phyloP scores from a whole-genome alignment of 768 basidiomycete genomes.

The Boletus bicolor region DNA sequence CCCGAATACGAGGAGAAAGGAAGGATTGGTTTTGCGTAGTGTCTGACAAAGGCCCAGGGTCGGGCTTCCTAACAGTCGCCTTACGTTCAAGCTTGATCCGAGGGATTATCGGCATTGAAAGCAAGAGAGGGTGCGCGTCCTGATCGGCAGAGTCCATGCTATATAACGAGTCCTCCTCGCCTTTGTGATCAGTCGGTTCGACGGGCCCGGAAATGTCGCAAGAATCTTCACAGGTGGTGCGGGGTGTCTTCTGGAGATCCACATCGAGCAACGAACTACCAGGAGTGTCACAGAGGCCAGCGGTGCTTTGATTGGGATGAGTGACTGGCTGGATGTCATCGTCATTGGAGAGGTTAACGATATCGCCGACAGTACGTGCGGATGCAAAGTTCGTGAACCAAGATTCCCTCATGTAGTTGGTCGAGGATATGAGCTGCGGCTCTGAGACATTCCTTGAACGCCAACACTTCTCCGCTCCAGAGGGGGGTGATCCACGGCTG shows the following conservation, averaged over 20 bases:
- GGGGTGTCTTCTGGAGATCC: neutral
- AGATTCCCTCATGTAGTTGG: constrained; percentile 15
- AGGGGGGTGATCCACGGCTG: neutral
- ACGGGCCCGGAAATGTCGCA: neutral
- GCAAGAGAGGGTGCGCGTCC: constrained; percentile 19
- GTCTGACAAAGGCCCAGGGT: neutral
- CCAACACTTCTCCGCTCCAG: neutral
- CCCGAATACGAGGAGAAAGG: constrained; percentile 23
- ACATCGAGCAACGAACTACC: neutral
- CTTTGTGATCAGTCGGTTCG: neutral
- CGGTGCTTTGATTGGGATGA: neutral
- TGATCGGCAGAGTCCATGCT: constrained; percentile 26
- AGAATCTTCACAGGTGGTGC: neutral
- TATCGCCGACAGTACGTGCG: constrained; percentile 9
- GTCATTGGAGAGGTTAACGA: constrained; percentile 3
- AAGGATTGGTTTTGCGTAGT: neutral
- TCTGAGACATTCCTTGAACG: constrained; percentile 23
- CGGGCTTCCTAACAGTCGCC: constrained; percentile 19
- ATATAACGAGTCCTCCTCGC: constrained; percentile 24
- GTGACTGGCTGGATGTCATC: neutral
- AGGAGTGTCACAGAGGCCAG: neutral
- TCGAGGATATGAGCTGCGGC: constrained; percentile 20
- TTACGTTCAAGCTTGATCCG: constrained; percentile 27
- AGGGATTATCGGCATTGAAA: constrained; percentile 30
- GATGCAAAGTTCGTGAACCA: constrained; percentile 14